Evolutionary conservation across 768 basidiomycete genomes (phyloP), one percentile per base, ranked within the genome.

Genomic region (Chlorophyllum brunneum): DNA sequence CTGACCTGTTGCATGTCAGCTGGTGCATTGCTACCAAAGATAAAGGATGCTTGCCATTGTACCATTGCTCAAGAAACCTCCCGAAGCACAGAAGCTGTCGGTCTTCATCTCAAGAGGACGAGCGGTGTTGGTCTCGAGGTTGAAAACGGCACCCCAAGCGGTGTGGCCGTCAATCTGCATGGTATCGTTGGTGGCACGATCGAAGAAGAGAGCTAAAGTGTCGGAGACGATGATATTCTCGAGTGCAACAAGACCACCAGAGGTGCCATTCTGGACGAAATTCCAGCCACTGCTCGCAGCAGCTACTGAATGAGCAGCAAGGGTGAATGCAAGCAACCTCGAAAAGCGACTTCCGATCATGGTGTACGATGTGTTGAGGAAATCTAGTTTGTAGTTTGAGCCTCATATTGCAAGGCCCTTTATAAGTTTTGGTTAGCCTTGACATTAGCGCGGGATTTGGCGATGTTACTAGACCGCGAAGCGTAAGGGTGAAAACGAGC

Each of bases 81-180:
- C 73, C 16, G 70, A 70, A 1, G 70, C 75, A 58, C 74, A 76
- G 61, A 73, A 76, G 15, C 65, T 66, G 51, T 76, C 68, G 13
- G 69, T 66, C 6, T 66, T 48, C 13, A 72, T 57, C 38, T 66
- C 59, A 8, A 73, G 53, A 10, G 72, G 61, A 11, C 68, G 66
- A 1, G 67, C 65, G 3, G 62, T 67, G 31, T 72, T 70, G 1
- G 73, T 74, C 54, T 67, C 62, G 9, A 77, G 56, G 49, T 76
- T 66, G 59, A 73, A 70, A 11, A 77, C 61, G 5, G 71, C 73
- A 24, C 70, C 72, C 76, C 76, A 77, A 6, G 76, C 76, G 15
- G 71, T 61, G 53, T 75, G 74, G 2, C 69, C 70, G 45, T 74
- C 65, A 48, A 76, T 63, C 16, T 58, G 65, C 1, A 76, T 59